Evolutionary conservation across 805 yeast species (phyloP).

Genomic region (Barnettozyma botsteinii): DNA sequence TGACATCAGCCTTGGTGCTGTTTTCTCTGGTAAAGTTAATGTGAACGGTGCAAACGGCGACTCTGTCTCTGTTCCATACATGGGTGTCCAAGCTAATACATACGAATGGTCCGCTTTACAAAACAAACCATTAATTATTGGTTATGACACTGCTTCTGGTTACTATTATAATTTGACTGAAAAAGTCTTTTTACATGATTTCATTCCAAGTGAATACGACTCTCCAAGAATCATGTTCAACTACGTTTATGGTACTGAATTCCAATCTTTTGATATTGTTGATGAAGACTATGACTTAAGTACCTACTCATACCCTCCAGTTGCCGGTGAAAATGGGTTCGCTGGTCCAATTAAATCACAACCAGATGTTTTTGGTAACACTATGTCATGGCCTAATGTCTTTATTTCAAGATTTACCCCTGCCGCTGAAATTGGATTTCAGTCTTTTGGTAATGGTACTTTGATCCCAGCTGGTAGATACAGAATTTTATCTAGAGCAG

Average conservation of each 20-base stretch:
- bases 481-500: conserved; percentile 10
- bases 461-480: conserved; percentile 11
- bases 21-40: conserved; percentile 12
- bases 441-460: conserved; percentile 10
- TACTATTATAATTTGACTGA: conserved; percentile 8
- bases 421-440: conserved; percentile 2
- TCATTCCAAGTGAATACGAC: background rate
- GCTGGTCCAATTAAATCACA: conserved; percentile 5
- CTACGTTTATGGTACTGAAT: conserved; percentile 11
- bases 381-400: conserved; percentile 7
- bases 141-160: conserved; percentile 2
- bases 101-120: conserved; percentile 9
- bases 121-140: conserved; percentile 3
- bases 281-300: conserved; percentile 10
- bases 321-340: conserved; percentile 9
- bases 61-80: conserved; percentile 12
- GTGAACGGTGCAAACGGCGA: conserved; percentile 16
- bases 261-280: conserved; percentile 13
- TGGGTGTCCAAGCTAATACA: conserved; percentile 14
- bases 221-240: conserved; percentile 9
- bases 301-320: conserved; percentile 6
- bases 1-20: conserved; percentile 3
- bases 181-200: background rate
- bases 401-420: conserved; percentile 1
- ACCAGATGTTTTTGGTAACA: conserved; percentile 1